Base-by-base conservation (phyloP, 768 basidiomycete species). In the Kwoniella europaea region DNA sequence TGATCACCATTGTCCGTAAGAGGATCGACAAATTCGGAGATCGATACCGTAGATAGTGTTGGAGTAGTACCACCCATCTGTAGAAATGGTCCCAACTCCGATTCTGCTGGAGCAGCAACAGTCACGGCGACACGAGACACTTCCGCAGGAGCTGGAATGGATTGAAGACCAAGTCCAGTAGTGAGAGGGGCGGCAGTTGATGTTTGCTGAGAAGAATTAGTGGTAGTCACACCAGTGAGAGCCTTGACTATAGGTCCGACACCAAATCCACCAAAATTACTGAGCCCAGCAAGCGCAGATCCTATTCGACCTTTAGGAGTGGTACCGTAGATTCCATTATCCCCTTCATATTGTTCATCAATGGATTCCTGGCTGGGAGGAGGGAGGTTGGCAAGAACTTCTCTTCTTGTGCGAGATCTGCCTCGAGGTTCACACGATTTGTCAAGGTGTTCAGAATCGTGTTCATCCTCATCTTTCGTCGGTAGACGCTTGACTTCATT, bases 1-100 rank as follows among this genome's bases (percentile, higher is more conserved):
- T 65, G 68, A 24, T 79, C 79, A 20, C 60, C 60, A 22, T 59
- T 65, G 27, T 75, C 78, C 18, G 54, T 68, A 2, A 71, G 60
- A 7, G 77, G 77, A 27, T 81, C 79, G 44, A 73, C 55, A 18
- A 65, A 76, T 50, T 81, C 79, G 7, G 79, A 81, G 63, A 79
- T 73, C 1, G 78, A 79, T 15, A 78, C 44, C 41, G 79, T 81
- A 41, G 79, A 81, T 35, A 81, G 50, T 4, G 79, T 81, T 1
- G 79, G 76, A 16, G 79, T 77, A 29, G 71, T 75, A 13, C 76
- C 78, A 18, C 74, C 74, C 50, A 69, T 68, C 27, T 69, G 60
- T 13, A 56, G 35, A 5, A 68, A 56, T 18, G 59, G 44, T 9
- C 27, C 22, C 1, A 18, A 16, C 16, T 62, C 69, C 10, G 52